Evolutionary conservation across 192 early-diverging fungal species (phyloP), one percentile per base, ranked within the genome.

Genomic region (Radiomyces spectabilis): DNA sequence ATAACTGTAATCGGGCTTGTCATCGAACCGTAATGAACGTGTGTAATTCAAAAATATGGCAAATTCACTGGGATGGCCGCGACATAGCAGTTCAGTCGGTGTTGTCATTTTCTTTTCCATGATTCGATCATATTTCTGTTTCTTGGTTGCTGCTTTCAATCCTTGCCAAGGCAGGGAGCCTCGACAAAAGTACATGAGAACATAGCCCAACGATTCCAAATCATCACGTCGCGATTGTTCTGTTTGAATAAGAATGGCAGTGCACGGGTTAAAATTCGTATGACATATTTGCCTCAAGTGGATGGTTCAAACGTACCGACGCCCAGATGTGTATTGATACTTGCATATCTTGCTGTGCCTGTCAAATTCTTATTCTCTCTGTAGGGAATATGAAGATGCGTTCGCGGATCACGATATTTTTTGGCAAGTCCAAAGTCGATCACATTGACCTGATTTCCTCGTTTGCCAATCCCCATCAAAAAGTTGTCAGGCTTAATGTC

Each of bases 401-500:
- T 92, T 65, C 83, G 82, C 37, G 85, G 81, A 63, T 92, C 88
- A 37, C 85, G 83, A 69, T 88, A 95, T 66, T 88, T 84, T 58
- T 93, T 92, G 32, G 91, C 86, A 51, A 95, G 69, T 16, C 93
- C 93, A 76, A 93, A 93, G 71, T 95, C 93, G 45, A 95, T 89
- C 13, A 95, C 78, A 45, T 92, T 82, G 8, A 95, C 85, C 49
- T 88, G 83, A 57, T 92, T 87, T 43, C 82, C 81, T 44, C 83
- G 85, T 60, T 86, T 88, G 32, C 85, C 83, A 61, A 86, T 83
- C 44, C 91, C 91, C 84, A 95, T 89, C 48, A 93, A 54, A 62
- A 93, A 93, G 76, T 95, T 95, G 59, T 93, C 91, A 4, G 89
- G 89, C 59, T 93, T 91, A 55, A 92, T 92, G 59, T 89, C 89